These are phyloP conservation scores for Singerocomus inundabilis DNA, from an alignment of 1,284 basidiomycete species.

Conservation along the genomic window DNA sequence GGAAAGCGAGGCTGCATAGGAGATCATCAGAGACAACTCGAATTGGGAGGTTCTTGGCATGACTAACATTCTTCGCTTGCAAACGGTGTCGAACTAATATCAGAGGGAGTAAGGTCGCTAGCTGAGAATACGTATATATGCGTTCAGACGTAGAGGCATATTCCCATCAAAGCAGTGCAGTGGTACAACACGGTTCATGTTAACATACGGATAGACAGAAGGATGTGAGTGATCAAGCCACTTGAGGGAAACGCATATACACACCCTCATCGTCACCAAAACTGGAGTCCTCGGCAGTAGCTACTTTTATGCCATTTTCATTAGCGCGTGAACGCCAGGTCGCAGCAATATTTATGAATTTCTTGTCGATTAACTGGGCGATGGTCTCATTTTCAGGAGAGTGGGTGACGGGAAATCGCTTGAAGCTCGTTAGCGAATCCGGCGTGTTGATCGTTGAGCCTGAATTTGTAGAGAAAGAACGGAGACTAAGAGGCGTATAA, in stretches of 20 bases:
- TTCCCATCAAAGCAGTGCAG: slow-evolving; percentile 1
- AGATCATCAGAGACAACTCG: slow-evolving; percentile 17
- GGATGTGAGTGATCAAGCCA: slow-evolving; percentile 20
- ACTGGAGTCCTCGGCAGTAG: slow-evolving; percentile 47
- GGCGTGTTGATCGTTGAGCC: slow-evolving; percentile 59
- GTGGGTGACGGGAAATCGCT: slow-evolving; percentile 38
- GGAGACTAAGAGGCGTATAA: slow-evolving; percentile 65
- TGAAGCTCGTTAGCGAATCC: slow-evolving; percentile 36
- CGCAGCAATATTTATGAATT: slow-evolving; percentile 58
- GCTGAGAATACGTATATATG: slow-evolving; percentile 42
- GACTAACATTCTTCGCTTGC: slow-evolving; percentile 46
- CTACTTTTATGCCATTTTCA: slow-evolving; percentile 69
- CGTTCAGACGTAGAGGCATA: slow-evolving; percentile 1
- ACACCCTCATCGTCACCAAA: slow-evolving; percentile 54
- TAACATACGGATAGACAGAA: not conserved
- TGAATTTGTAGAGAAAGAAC: slow-evolving; percentile 54
- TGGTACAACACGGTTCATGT: slow-evolving; percentile 8
- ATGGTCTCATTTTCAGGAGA: slow-evolving; percentile 22
- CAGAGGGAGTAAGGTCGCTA: slow-evolving; percentile 46
- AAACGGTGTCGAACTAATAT: slow-evolving; percentile 42
- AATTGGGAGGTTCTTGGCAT: slow-evolving; percentile 18
- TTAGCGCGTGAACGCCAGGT: slow-evolving; percentile 72
- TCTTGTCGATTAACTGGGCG: slow-evolving; percentile 37
- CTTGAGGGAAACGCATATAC: slow-evolving; percentile 34
- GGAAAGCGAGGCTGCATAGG: slow-evolving; percentile 52